phyloP scores from a whole-genome alignment of 768 basidiomycete species.

The Russula brevipes region DNA sequence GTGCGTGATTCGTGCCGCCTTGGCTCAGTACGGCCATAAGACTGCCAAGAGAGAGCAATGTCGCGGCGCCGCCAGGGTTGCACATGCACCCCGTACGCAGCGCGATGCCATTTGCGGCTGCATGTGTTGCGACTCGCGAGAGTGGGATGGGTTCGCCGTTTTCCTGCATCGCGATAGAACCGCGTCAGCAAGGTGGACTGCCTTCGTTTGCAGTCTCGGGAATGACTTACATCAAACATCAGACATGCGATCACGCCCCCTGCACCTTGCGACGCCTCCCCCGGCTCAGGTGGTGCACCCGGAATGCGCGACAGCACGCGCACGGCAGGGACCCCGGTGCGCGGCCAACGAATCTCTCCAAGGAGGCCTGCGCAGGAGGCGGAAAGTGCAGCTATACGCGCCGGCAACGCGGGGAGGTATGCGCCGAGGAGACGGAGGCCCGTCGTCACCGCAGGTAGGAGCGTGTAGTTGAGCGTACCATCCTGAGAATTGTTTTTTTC shows the following conservation, averaged over 20 bases:
- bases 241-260: conserved; percentile 21
- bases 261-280: conserved; percentile 15
- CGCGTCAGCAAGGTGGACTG: background rate
- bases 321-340: conserved; percentile 52
- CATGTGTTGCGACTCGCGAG: conserved; percentile 49
- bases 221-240: conserved; percentile 20
- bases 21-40: conserved; percentile 58
- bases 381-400: conserved; percentile 65
- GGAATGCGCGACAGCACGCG: conserved; percentile 64
- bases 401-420: conserved; percentile 73
- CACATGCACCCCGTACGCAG: conserved; percentile 85
- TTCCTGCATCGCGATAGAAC: background rate
- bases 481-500: conserved; percentile 44
- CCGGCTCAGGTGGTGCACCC: conserved; percentile 5
- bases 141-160: conserved; percentile 33
- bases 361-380: conserved; percentile 56
- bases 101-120: conserved; percentile 54
- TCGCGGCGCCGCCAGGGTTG: conserved; percentile 77
- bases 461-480: conserved; percentile 79
- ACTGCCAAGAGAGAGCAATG: conserved; percentile 59
- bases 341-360: conserved; percentile 52
- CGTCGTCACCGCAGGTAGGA: conserved; percentile 69
- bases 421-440: conserved; percentile 73
- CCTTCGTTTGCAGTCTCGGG: no score
- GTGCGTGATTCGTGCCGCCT: conserved; percentile 46